phyloP scores from a whole-genome alignment of 1,284 basidiomycete species.

The Neonothopanus nambi region DNA sequence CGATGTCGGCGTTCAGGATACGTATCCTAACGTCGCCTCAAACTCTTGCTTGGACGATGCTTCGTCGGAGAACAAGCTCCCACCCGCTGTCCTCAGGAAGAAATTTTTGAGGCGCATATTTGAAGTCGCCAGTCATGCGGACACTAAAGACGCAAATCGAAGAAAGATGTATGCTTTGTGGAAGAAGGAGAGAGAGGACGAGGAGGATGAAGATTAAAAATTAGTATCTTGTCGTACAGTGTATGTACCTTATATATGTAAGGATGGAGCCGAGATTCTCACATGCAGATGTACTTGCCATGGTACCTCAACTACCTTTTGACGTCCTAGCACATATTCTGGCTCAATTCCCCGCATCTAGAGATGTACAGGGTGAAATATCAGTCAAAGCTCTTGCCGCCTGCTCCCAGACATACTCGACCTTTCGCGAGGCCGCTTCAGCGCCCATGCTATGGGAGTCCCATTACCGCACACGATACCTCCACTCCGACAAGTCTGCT shows the following conservation, averaged over 20 bases:
- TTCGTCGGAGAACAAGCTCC: constrained; percentile 34
- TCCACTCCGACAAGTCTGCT: constrained; percentile 34
- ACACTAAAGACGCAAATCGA: constrained; percentile 77
- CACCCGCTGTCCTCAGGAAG: constrained; percentile 47
- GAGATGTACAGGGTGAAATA: constrained; percentile 4
- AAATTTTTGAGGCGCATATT: constrained; percentile 70
- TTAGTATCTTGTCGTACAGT: too few relatives aligned
- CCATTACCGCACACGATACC: constrained; percentile 50
- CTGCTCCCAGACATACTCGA: constrained; percentile 9
- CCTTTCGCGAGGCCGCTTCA: constrained; percentile 15
- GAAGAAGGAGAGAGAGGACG: constrained; percentile 58
- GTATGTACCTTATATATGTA: background rate
- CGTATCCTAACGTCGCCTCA: constrained; percentile 43
- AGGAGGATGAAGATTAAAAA: constrained; percentile 31
- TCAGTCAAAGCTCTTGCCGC: constrained; percentile 7
- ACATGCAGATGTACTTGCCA: background rate
- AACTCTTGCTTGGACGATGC: constrained; percentile 48
- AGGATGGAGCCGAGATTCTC: too few relatives aligned
- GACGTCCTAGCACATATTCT: constrained; percentile 17
- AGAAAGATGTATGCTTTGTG: constrained; percentile 83
- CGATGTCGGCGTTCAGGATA: constrained; percentile 21
- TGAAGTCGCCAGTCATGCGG: constrained; percentile 71
- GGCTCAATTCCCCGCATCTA: constrained; percentile 10
- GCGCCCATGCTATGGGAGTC: constrained; percentile 44
- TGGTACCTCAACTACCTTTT: constrained; percentile 14